Evolutionary conservation across 768 basidiomycete genomes (phyloP), one percentile per base, ranked within the genome.

Genomic region (Naematelia aurantialba): DNA sequence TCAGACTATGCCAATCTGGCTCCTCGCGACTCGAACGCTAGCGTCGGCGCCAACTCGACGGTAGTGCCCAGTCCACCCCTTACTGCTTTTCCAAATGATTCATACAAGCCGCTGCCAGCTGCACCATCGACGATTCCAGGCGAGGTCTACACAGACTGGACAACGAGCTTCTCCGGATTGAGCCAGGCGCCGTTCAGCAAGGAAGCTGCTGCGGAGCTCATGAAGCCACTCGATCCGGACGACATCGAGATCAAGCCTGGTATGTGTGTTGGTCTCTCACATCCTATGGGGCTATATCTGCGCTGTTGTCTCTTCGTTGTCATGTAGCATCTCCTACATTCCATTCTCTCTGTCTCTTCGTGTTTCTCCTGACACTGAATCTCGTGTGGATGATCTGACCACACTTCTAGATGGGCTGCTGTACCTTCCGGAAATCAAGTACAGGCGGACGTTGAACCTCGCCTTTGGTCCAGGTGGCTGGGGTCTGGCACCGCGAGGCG

Each of bases 371-470:
- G 46, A 10, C 19, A 8, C 11, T 39, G 34, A 17, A 8, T 39
- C 17, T 8, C 8, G 34, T 8, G 34, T 39, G 34, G 17, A 8
- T 8, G 17, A 8, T 39, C 25, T 5, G 22, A 42, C 26, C 47
- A 21, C 51, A 17, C 8, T 31, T 4, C 8, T 63, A 94, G 94
- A 97, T 66, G 94, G 94, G 3, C 81, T 98, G 44, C 79, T 96
- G 11, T 98, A 97, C 78, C 85, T 98, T 5, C 94, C 94, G 19
- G 94, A 97, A 78, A 98, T 97, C 70, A 94, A 96, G 74, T 98
- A 97, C 71, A 84, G 94, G 17, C 84, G 94, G 22, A 85, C 90
- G 30, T 78, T 97, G 48, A 97, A 97, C 80, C 85, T 82, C 66
- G 91, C 94, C 0, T 97, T 98, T 69, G 92, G 94, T 11, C 94